Evolutionary conservation across 2,329 filamentous ascomycete species (phyloP), one percentile per base, ranked within the genome.

Genomic region (Ascochyta koolunga): DNA sequence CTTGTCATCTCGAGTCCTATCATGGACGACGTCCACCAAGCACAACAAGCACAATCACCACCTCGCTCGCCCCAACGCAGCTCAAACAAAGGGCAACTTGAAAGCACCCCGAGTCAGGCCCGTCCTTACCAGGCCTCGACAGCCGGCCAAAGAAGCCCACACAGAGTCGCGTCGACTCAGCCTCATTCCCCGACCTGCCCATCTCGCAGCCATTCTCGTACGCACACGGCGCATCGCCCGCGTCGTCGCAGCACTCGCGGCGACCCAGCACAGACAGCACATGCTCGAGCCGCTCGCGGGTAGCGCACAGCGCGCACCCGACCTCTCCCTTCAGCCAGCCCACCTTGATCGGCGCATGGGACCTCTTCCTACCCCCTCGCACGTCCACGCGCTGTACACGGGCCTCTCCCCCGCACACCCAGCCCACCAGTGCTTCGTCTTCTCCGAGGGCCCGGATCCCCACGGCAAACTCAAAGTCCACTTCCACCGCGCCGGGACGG

Each of bases 391-490:
- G 2, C 58, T 74, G 1, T 68, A 72, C 54, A 62, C 66, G 39
- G 71, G 71, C 2, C 64, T 62, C 60, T n/a, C 40, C 1, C 69
- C 71, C 0, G 13, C 37, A 18, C 51, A 58, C 7, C 65, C 63
- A 59, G 49, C 67, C 2, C 67, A 72, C 29, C 67, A 69, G 25
- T 73, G 70, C 69, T 73, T 70, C 50, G 61, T 74, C 25, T 72
- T 71, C 56, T 67, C 66, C 18, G 67, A 74, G 29, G 71, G 71
- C 0, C 71, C 71, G 0, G 70, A 74, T 25, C 29, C 47, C 3
- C 60, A 63, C 7, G 71, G 71, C 2, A 74, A 73, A 50, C 59
- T 73, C 6, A 73, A 72, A 25, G 66, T 72, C 10, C 69, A 74
- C 54, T 73, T 74, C 50, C 66, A 70, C 44, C 55, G 65, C 2